Evolutionary conservation across 2,329 filamentous ascomycete genomes (phyloP).

Genomic region (Penicillium palitans): DNA sequence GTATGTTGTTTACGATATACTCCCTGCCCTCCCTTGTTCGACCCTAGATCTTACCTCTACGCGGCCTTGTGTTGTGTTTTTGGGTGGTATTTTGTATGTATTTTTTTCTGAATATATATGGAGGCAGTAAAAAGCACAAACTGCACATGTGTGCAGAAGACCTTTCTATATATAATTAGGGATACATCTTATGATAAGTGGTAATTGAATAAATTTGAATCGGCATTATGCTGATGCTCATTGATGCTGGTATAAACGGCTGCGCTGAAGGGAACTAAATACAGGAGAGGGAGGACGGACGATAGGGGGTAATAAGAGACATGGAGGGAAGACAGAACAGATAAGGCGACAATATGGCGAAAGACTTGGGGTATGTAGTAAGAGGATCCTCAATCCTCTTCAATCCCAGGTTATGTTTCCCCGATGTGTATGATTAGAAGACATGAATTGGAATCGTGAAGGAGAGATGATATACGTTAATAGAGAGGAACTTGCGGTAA

Average conservation of each 20-base stretch:
- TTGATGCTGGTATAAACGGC: conserved; percentile 32
- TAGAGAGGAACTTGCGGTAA: conserved; percentile 2
- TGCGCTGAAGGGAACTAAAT: conserved; percentile 30
- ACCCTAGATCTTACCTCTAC: no score
- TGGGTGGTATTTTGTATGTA: no score
- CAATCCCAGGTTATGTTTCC: conserved; percentile 2
- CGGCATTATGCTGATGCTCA: conserved; percentile 30
- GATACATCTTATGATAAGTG: background rate
- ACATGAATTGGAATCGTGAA: conserved; percentile 8
- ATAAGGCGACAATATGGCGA: conserved; percentile 8
- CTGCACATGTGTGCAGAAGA: no score
- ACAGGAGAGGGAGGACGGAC: conserved; percentile 18
- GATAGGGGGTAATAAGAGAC: conserved; percentile 9
- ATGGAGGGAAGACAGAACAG: conserved; percentile 12
- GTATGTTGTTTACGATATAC: background rate
- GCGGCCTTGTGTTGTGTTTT: no score
- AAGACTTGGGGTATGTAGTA: conserved; percentile 5
- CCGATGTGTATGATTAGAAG: conserved; percentile 14
- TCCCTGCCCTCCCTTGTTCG: background rate
- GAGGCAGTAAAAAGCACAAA: no score
- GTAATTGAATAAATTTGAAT: conserved; percentile 13
- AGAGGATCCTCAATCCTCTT: conserved; percentile 1
- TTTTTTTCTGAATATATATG: no score
- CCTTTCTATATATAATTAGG: no score
- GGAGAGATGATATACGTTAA: conserved; percentile 10